phyloP scores from a whole-genome alignment of 805 yeast species.

The Blastobotrys chiropterorum region DNA sequence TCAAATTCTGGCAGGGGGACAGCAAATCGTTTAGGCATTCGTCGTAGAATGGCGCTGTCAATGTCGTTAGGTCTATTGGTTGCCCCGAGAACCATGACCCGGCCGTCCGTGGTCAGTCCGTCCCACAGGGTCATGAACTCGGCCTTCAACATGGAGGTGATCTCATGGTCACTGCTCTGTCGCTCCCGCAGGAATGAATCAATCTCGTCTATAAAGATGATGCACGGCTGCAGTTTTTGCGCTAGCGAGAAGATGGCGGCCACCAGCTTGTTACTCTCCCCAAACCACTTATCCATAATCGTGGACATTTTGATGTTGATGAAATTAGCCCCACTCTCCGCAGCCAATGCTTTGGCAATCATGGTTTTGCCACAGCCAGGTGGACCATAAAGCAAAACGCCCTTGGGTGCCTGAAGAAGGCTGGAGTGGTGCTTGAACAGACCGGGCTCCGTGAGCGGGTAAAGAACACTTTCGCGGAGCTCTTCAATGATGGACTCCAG shows the following conservation, averaged over 20 bases:
- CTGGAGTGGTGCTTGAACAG: constrained; percentile 61
- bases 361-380: constrained; percentile 98
- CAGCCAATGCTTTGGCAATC: constrained; percentile 93
- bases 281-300: constrained; percentile 96
- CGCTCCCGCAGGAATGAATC: constrained; percentile 91
- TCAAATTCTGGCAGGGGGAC: constrained; percentile 61
- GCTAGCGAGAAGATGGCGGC: constrained; percentile 92
- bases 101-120: constrained; percentile 72
- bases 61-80: constrained; percentile 90
- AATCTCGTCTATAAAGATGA: constrained; percentile 91
- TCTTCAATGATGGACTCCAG: constrained; percentile 77
- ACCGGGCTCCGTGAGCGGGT: constrained; percentile 75
- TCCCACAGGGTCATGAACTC: constrained; percentile 99
- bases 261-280: constrained; percentile 89
- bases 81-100: constrained; percentile 87
- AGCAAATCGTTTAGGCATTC: constrained; percentile 87
- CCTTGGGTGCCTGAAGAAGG: constrained; percentile 85
- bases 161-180: constrained; percentile 81
- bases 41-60: constrained; percentile 84
- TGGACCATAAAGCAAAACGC: constrained; percentile 88
- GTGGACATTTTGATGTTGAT: constrained; percentile 88
- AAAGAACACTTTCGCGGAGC: constrained; percentile 77
- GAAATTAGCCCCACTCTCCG: constrained; percentile 87
- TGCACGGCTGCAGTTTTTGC: constrained; percentile 85
- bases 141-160: constrained; percentile 89